phyloP scores from a whole-genome alignment of 1,139 yeast genomes.

The Lodderomyces margitis region DNA sequence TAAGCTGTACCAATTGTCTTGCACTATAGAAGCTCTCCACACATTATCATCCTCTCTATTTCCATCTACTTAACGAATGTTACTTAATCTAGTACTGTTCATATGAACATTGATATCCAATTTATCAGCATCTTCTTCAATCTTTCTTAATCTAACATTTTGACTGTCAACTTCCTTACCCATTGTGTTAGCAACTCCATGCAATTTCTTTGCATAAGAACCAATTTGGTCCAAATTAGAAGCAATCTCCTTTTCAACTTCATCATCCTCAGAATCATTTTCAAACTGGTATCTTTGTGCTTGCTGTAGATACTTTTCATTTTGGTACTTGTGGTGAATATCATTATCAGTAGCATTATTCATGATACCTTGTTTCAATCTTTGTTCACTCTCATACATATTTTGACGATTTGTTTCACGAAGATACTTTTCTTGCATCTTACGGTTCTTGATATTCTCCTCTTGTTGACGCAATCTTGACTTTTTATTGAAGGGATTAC shows the following conservation, averaged over 20 bases:
- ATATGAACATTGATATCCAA: constrained; percentile 55
- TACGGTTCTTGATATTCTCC: constrained; percentile 62
- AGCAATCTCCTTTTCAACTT: constrained; percentile 56
- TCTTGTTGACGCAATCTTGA: constrained; percentile 76
- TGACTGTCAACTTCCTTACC: constrained; percentile 52
- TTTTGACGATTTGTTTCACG: constrained; percentile 43
- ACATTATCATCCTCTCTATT: background rate
- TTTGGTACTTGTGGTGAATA: constrained; percentile 47
- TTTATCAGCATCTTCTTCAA: constrained; percentile 56
- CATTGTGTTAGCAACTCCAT: constrained; percentile 44
- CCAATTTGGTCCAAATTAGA: constrained; percentile 54
- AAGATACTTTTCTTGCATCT: constrained; percentile 57
- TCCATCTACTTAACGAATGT: constrained; percentile 30
- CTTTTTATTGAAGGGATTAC: constrained; percentile 85
- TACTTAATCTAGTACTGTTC: constrained; percentile 46
- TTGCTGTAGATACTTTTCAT: constrained; percentile 44
- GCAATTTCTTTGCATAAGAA: constrained; percentile 42
- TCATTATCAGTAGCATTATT: constrained; percentile 39
- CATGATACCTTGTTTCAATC: constrained; percentile 43
- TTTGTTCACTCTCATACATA: constrained; percentile 47
- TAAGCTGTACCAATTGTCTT: too few relatives aligned
- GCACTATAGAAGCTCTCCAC: background rate
- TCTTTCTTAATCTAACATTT: constrained; percentile 45
- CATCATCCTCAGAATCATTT: constrained; percentile 58
- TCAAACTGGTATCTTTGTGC: constrained; percentile 53